Evolutionary conservation across 495 filamentous ascomycete species (phyloP), one percentile per base, ranked within the genome.

Genomic region (Penicillium odoratum): DNA sequence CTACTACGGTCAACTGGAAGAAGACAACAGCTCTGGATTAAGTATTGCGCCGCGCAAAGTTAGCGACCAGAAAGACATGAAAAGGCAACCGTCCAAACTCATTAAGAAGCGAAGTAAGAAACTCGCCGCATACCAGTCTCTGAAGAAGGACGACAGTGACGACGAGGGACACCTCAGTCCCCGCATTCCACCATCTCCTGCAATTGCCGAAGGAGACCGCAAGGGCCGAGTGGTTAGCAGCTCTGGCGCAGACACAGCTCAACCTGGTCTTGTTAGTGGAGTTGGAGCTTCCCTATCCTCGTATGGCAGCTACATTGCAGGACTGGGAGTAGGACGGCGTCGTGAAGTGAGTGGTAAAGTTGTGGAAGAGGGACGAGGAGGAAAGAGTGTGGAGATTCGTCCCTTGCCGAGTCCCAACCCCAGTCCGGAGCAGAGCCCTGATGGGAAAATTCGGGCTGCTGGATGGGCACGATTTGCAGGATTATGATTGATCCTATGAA

Each of bases 281-380:
- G 66, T 61, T 25, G 66, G 64, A 26, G 64, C 59, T 1, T 65
- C 72, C 1, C 42, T 65, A 76, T 59, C 71, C 74, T 68, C 85
- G 73, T 63, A 87, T 74, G 69, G 87, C 34, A 74, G 88, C 64
- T 88, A 84, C 58, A 81, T 84, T 26, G 70, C 81, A 13, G 80
- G 78, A 16, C 63, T 77, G 55, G 74, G 69, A 55, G 77, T 69
- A 64, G 77, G 70, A 56, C 74, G 71, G 62, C 69, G 75, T 61
- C 78, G 92, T 51, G 86, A 91, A 62, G 91, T 93, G 9, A 94
- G 90, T 64, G 92, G 91, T 3, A 91, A 91, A 71, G 74, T 90
- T 47, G 92, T 86, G 2, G 92, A 97, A 72, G 92, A 97, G 72
- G 92, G 92, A 1, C 77, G 87, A 42, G 83, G 82, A 3, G 78